phyloP scores from a whole-genome alignment of 192 early-diverging fungal species.

The Lobosporangium transversale region DNA sequence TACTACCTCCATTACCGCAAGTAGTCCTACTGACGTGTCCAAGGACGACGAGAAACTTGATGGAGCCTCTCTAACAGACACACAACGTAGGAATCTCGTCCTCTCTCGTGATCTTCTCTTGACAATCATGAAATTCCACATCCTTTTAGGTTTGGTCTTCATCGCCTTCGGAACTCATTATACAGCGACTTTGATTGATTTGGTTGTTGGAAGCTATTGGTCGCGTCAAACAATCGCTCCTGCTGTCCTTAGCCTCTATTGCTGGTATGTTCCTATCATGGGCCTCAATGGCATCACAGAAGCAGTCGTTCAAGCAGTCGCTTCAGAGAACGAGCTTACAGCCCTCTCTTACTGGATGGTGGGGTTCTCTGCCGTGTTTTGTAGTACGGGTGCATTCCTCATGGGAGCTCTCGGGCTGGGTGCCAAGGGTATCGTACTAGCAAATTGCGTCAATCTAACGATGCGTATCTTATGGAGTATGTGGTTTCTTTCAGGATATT shows the following conservation, averaged over 20 bases:
- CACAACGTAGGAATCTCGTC: slow-evolving; percentile 25
- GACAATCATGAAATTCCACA: slow-evolving; percentile 68
- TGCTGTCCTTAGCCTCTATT: slow-evolving; percentile 76
- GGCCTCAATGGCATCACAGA: slow-evolving; percentile 96
- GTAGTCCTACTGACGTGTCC: no score
- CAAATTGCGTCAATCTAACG: slow-evolving; percentile 87
- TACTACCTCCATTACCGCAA: neutral
- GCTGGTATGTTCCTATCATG: slow-evolving; percentile 92
- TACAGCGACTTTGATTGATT: slow-evolving; percentile 69
- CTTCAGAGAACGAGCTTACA: slow-evolving; percentile 67
- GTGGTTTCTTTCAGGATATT: slow-evolving; percentile 72
- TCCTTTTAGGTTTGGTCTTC: slow-evolving; percentile 79
- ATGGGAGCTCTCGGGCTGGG: slow-evolving; percentile 71
- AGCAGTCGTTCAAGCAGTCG: slow-evolving; percentile 91
- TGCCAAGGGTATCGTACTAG: slow-evolving; percentile 81
- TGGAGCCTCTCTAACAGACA: slow-evolving; percentile 2
- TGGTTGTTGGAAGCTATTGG: slow-evolving; percentile 70
- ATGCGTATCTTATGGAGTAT: slow-evolving; percentile 81
- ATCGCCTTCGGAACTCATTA: slow-evolving; percentile 89
- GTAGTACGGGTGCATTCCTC: slow-evolving; percentile 64
- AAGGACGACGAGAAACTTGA: neutral
- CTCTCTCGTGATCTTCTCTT: slow-evolving; percentile 51
- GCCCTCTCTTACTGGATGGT: slow-evolving; percentile 80
- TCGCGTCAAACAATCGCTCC: slow-evolving; percentile 60
- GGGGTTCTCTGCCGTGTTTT: slow-evolving; percentile 76